A percentile compares a stretch with the other conserved stretches of the same genome.
These are phyloP conservation scores for Candida schatavii DNA, from an alignment of 805 yeast genomes.

Conservation along the genomic window DNA sequence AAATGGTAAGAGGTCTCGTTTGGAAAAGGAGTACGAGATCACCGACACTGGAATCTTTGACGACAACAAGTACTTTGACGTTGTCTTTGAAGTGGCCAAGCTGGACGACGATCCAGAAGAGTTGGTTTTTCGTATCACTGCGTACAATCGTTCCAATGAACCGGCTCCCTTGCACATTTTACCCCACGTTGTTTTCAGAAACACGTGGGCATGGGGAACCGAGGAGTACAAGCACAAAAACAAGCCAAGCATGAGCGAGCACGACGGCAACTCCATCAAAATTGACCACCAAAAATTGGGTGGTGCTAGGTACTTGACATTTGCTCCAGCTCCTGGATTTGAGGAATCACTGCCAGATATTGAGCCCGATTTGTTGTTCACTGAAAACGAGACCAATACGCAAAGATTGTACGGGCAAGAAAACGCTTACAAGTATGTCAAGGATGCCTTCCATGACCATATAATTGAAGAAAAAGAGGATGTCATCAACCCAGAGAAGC, in stretches of 20 bases:
- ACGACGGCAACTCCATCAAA: conserved; percentile 47
- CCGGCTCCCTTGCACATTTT: conserved; percentile 86
- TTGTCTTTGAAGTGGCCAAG: conserved; percentile 87
- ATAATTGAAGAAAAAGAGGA: conserved; percentile 57
- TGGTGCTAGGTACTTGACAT: conserved; percentile 61
- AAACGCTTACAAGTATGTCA: conserved; percentile 56
- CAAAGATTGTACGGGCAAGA: conserved; percentile 61
- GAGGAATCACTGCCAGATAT: conserved; percentile 60
- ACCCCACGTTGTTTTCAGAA: conserved; percentile 82
- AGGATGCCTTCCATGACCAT: conserved; percentile 90
- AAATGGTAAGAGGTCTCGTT: conserved; percentile 61
- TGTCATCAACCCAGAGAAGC: conserved; percentile 65
- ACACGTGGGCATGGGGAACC: conserved; percentile 91
- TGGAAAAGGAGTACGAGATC: conserved; percentile 75
- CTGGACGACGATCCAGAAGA: conserved; percentile 79
- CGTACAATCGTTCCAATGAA: conserved; percentile 76
- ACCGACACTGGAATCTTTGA: conserved; percentile 77
- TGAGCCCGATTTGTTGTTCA: conserved; percentile 74
- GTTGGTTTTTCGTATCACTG: conserved; percentile 78
- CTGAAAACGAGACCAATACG: conserved; percentile 86
- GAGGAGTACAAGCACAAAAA: conserved; percentile 43
- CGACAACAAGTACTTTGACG: conserved; percentile 78
- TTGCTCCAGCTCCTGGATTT: conserved; percentile 83
- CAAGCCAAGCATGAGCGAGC: conserved; percentile 49
- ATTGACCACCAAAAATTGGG: conserved; percentile 72